Evolutionary conservation across 805 yeast genomes (phyloP).

Genomic region (Debaryomyces tyrocola): DNA sequence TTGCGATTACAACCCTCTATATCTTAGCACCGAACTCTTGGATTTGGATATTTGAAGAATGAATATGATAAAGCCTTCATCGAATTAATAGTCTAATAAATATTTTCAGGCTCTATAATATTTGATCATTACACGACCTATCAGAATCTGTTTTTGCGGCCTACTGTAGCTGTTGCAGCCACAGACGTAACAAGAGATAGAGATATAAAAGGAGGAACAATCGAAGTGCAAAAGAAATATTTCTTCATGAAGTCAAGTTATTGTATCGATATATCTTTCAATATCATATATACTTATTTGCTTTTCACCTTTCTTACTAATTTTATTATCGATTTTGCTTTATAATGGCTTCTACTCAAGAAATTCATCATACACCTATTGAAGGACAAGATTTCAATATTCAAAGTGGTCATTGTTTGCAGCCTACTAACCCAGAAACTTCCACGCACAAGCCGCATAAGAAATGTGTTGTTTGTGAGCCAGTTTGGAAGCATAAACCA

Average conservation of each 20-base stretch:
- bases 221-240: too few relatives aligned
- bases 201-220: too few relatives aligned
- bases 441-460: background rate
- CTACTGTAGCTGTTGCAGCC: background rate
- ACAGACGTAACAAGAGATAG: background rate
- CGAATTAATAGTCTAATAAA: background rate
- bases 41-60: background rate
- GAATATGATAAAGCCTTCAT: background rate
- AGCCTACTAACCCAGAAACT: background rate
- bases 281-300: background rate
- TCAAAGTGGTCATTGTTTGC: background rate
- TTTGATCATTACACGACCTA: background rate
- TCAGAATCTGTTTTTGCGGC: background rate
- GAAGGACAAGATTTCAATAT: background rate
- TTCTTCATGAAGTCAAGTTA: too few relatives aligned
- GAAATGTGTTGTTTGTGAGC: conserved; percentile 11
- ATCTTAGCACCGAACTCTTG: background rate
- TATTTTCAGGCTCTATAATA: background rate
- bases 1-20: background rate
- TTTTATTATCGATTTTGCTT: background rate
- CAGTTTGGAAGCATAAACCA: conserved; percentile 14
- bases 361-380: background rate
- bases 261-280: background rate
- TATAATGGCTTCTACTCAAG: background rate
- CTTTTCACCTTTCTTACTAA: conserved; percentile 1